Base-by-base conservation (phyloP, 345 rosid species). In the Boechera stricta region DNA sequence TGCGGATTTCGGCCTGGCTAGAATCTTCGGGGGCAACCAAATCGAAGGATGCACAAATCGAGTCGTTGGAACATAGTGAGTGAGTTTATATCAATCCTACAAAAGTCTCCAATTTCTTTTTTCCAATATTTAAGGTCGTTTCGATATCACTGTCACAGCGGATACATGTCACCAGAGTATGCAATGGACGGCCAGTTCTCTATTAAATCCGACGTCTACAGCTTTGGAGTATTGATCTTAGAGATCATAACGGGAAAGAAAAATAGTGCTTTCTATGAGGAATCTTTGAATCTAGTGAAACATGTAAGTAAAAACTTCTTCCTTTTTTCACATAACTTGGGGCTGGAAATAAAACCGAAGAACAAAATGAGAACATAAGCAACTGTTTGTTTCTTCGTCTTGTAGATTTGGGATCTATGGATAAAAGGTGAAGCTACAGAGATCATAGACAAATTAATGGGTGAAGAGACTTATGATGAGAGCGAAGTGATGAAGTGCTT, bases 101-200 rank as follows among this genome's bases (percentile, higher is more conserved):
- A 62, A 33, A 10, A 13, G 29, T 44, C 49, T 13, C 3, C 24
- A 51, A 1, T 4, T 7, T 9, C 2, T 8, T 3, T 28, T 21
- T 21, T 21, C 29, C 29, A 49, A 12, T 73, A 53, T 16, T 6
- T 11, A 29, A 72, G 16, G 28, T 36, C 5, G 11, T 69, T 44
- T 53, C 35, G 21, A 53, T 24, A 11, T 65, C 21, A 9, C 38
- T 44, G 10, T 36, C 48, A 11, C 82, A 87, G 97, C 24, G 91
- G 97, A 24, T 92, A 89, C 24, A 90, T 89, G 94, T 83, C 98
- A n/a, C 94, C 93, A 0, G 91, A 93, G 47, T 87, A 93, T 29
- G 97, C 93, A 18, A 81, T 87, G 92, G 77, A 67, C 21, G 93
- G 93, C 0, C 73, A 75, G 7, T 91, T 89, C 67, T 93, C 97